Conservation (phyloP, 441 rosid species). For the Rhodomyrtus psidioides region DNA sequence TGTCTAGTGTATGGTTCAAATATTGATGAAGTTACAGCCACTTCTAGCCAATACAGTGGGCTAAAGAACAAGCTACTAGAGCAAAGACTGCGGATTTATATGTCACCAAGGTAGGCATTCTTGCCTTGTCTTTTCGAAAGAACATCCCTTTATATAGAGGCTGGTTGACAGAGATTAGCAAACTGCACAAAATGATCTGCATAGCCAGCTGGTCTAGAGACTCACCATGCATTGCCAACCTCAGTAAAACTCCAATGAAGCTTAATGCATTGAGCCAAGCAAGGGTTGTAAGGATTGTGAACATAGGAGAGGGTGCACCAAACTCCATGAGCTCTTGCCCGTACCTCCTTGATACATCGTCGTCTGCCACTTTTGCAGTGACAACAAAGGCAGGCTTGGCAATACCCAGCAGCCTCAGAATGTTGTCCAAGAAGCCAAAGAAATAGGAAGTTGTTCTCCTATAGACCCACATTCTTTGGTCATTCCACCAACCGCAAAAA, state of each 20-base stretch:
- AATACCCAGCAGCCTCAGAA: conserved; percentile 12
- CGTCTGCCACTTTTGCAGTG: conserved; percentile 18
- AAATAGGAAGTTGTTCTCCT: conserved; percentile 25
- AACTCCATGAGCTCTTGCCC: conserved; percentile 28
- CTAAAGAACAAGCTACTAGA: conserved; percentile 18
- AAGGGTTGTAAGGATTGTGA: conserved; percentile 18
- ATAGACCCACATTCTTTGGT: conserved; percentile 25
- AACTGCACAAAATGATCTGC: conserved; percentile 36
- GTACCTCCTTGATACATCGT: conserved; percentile 15
- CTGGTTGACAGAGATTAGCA: conserved; percentile 38
- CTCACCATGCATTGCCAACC: background rate
- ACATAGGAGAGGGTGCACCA: conserved; percentile 24
- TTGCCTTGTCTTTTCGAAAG: conserved; percentile 48
- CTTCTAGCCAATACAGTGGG: background rate
- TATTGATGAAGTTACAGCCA: background rate
- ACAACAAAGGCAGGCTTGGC: conserved; percentile 16
- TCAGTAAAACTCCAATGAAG: background rate
- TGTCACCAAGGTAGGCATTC: conserved; percentile 30
- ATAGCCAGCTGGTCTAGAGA: conserved; percentile 14
- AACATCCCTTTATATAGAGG: conserved; percentile 53
- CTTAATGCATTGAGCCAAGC: conserved; percentile 24
- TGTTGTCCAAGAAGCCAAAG: conserved; percentile 14
- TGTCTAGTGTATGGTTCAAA: background rate
- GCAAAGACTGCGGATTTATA: conserved; percentile 34
- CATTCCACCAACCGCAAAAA: conserved; percentile 23